Base-by-base conservation (phyloP, 805 yeast genomes). In the Yueomyces sinensis region DNA sequence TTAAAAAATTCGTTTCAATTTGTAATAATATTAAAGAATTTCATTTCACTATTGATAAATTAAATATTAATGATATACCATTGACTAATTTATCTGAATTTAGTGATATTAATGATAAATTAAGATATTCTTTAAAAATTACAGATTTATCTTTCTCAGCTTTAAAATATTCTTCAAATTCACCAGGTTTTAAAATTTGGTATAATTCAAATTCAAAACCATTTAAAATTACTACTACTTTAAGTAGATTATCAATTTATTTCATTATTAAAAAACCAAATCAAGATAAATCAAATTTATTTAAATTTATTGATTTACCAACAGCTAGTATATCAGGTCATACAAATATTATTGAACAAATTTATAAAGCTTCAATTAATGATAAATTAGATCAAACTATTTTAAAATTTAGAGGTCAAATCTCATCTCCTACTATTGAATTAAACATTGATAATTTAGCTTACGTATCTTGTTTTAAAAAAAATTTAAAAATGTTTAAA, bases 141-240 rank as follows among this genome's bases (percentile, higher is more conserved):
- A 13, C 28, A 25, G 28, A 48, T 36, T 40, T 52, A 7, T 45
- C 51, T 1, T 39, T 55, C 2, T 49, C 51, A 19, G 23, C 48
- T 11, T 42, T 48, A 16, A 49, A 61, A 37, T 54, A 54, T 34
- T 44, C 41, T 29, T 43, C 47, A 9, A 50, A 55, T 6, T 56
- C 62, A 31, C 68, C 74, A 2, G 75, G 76, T 2, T 70, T 54
- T 41, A 71, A 70, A 30, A 43, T 70, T 9, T 38, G 54, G n/a
- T 70, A 60, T 36, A 48, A 49, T 3, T 54, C 56, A 20, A 48
- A 52, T 5, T 74, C 69, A 35, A 54, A 49, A 15, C 75, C 76
- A 2, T 45, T 61, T 17, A 65, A 62, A 32, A 36, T 58, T 19
- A 52, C 62, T 11, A 27, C 56, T 7, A 59, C 65, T 6, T 34